These are phyloP conservation scores for Aquilaria agallochum DNA, from an alignment of 441 rosid species.

Conservation along the genomic window DNA sequence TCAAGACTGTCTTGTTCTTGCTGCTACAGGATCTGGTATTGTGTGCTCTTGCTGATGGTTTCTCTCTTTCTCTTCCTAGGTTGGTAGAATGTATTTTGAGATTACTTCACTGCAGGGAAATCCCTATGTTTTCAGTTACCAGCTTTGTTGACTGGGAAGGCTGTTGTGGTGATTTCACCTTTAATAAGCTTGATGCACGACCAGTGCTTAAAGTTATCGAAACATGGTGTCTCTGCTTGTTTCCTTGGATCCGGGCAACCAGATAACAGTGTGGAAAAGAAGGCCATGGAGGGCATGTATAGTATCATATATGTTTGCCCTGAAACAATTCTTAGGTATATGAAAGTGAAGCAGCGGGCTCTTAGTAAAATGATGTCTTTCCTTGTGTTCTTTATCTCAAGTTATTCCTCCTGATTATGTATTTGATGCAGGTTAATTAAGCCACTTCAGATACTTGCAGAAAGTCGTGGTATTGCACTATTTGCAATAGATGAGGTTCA, in stretches of 20 bases:
- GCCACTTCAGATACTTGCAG: constrained; percentile 75
- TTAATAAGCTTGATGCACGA: constrained; percentile 97
- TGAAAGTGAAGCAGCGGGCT: background rate
- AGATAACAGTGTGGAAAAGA: constrained; percentile 72
- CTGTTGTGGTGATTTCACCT: constrained; percentile 87
- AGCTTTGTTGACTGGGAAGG: constrained; percentile 72
- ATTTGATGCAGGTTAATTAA: constrained; percentile 53
- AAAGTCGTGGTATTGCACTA: constrained; percentile 69
- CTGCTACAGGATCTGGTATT: constrained; percentile 93
- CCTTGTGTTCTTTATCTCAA: constrained; percentile 6
- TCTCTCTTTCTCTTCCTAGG: constrained; percentile 2
- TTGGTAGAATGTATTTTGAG: constrained; percentile 8
- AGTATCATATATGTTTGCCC: constrained; percentile 85
- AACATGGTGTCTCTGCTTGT: constrained; percentile 79
- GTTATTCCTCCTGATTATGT: background rate
- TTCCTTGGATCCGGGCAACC: constrained; percentile 98
- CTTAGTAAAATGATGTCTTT: constrained; percentile 5
- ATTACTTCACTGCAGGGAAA: constrained; percentile 52
- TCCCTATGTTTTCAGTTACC: constrained; percentile 94
- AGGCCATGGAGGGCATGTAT: constrained; percentile 86
- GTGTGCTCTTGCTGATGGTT: constrained; percentile 10
- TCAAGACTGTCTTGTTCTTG: constrained; percentile 82
- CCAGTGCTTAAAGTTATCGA: constrained; percentile 83
- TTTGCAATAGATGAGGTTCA: constrained; percentile 95
- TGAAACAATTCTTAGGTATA: constrained; percentile 69